Conservation (phyloP, 495 filamentous ascomycete species). For the Penicillium fimorum region DNA sequence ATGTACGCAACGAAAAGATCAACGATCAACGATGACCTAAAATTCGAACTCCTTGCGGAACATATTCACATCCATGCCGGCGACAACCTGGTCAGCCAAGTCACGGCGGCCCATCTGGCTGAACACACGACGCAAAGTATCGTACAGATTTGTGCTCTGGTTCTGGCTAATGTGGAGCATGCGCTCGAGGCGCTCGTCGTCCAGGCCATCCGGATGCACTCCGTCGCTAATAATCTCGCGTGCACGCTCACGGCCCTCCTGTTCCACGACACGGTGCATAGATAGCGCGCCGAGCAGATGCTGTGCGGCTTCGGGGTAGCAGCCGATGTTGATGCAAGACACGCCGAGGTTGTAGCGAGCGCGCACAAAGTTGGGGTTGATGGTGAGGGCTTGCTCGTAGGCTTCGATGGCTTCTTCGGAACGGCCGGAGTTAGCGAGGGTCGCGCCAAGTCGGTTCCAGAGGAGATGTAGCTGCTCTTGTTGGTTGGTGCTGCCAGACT, state of each 20-base stretch:
- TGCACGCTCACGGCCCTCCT: constrained; percentile 77
- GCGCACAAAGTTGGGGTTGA: constrained; percentile 93
- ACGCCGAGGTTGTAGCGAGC: constrained; percentile 97
- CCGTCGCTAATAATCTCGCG: constrained; percentile 72
- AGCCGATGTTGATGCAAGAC: constrained; percentile 95
- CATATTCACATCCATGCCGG: constrained; percentile 85
- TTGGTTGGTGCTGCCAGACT: constrained; percentile 73
- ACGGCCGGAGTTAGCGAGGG: constrained; percentile 89
- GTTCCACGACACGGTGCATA: constrained; percentile 96
- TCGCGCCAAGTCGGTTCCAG: constrained; percentile 97
- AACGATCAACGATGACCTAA: constrained; percentile 30
- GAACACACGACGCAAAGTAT: constrained; percentile 89
- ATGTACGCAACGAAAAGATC: constrained; percentile 1
- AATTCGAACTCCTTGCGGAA: constrained; percentile 84
- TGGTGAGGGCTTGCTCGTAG: constrained; percentile 84
- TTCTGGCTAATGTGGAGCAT: constrained; percentile 80
- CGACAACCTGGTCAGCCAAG: constrained; percentile 78
- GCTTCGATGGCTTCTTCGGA: constrained; percentile 94
- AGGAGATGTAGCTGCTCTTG: constrained; percentile 81
- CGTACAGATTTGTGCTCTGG: constrained; percentile 92
- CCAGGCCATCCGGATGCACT: constrained; percentile 47
- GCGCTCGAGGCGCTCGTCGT: constrained; percentile 69
- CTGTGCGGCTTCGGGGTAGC: constrained; percentile 86
- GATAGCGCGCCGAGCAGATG: constrained; percentile 89
- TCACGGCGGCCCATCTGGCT: constrained; percentile 89